Base-by-base conservation (phyloP, 2,329 filamentous ascomycete genomes). In the Westerdykella sp. region DNA sequence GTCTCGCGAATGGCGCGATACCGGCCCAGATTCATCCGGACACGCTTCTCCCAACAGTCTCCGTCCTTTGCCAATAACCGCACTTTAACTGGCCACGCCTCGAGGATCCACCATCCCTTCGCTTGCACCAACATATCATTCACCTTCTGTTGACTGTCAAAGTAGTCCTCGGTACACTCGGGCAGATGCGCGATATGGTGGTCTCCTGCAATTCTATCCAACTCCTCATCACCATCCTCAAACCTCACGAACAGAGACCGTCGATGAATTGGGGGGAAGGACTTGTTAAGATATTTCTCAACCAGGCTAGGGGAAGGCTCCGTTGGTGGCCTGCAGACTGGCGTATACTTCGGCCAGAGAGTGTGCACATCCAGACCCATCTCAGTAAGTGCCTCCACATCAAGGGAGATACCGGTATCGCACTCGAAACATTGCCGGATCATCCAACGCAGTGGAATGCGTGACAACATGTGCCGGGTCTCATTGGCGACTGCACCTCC, bases 381-480 rank as follows among this genome's bases (percentile, higher is more conserved):
- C 39, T 71, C 68, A 1, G 68, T 69, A 1, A 73, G 62, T 2
- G 52, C 48, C 5, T 60, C 58, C 0, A 67, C 62, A 32, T 64
- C 59, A 58, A 73, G 73, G 14, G 71, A 49, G 30, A 73, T 72
- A 1, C 69, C 70, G 0, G 71, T 72, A 39, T 73, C 55, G 55
- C 69, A 72, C 47, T 71, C 68, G 49, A 73, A 73, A 44, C 66
- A 69, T 49, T 73, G 70, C 15, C 70, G 62, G 10, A 74, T 60
- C 71, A 74, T 74, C 71, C 71, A 74, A 2, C 70, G 65, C 3
- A 74, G 59, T 5, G 71, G 70, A 12, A 73, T 73, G 3, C 67
- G 66, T 4, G 69, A 63, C 7, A 73, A 63, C 50, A 69, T 70
- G 43, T 73, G 70, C 2, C 69, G 62, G 34, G 57, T 58, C 28